These are phyloP conservation scores for Russula griseocarnosa DNA, from an alignment of 768 basidiomycete species.

Conservation along the genomic window DNA sequence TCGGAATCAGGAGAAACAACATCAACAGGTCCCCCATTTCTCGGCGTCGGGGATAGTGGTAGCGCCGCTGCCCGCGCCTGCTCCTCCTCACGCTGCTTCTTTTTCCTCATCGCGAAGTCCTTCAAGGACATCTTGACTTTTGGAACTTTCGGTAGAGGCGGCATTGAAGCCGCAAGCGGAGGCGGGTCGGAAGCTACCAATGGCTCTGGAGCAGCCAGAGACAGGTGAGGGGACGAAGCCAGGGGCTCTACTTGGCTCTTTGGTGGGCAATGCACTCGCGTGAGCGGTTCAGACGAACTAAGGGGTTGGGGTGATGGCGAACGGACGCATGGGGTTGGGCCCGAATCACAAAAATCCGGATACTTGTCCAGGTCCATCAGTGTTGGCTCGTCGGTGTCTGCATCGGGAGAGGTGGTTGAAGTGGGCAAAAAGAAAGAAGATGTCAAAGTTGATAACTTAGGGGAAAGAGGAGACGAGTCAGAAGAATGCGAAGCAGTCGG, in stretches of 20 bases:
- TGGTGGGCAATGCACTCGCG: conserved; percentile 1
- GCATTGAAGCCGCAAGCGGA: not conserved
- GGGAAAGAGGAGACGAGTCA: conserved; percentile 28
- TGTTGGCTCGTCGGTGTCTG: not conserved
- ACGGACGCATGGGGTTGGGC: conserved; percentile 1
- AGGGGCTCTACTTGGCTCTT: not conserved
- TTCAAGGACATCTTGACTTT: conserved; percentile 30
- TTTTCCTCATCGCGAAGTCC: conserved; percentile 29
- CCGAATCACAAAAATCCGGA: not conserved
- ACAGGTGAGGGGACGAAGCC: not conserved
- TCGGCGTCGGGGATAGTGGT: not conserved
- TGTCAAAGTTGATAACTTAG: conserved; percentile 29
- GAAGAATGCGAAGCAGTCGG: conserved; percentile 31
- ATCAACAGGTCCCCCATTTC: not conserved
- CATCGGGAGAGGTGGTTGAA: conserved; percentile 10
- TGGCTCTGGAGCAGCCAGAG: not conserved
- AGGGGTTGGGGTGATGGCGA: conserved; percentile 16
- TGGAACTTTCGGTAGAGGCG: conserved; percentile 17
- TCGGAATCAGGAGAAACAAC: not conserved
- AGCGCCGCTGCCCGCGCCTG: not conserved
- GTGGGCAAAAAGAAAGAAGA: conserved; percentile 16
- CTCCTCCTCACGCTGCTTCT: conserved; percentile 29
- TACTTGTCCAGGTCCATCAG: conserved; percentile 23
- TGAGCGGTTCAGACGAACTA: conserved; percentile 12
- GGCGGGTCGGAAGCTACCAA: conserved; percentile 7